Base-by-base conservation (phyloP, 1,139 yeast genomes). In the Scheffersomyces stambukii region DNA sequence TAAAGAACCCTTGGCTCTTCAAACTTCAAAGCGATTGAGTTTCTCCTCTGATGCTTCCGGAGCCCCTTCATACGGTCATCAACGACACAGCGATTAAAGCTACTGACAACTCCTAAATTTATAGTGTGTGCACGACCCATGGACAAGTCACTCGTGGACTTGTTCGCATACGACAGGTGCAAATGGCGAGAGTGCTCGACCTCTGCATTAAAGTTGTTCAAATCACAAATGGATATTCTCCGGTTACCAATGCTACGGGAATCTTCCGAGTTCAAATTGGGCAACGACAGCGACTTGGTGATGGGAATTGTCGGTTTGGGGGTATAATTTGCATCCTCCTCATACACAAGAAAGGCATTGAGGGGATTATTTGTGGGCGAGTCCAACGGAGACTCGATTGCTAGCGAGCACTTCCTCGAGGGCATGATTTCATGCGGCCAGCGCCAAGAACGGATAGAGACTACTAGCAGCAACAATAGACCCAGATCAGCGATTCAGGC, bases 21-120 rank as follows among this genome's bases (percentile, higher is more conserved):
- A 33, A 61, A 61, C 35, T 50, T 54, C 11, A 61, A 38, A 0
- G 67, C 66, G 8, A 57, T 51, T 1, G 64, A 48, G 23, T 49
- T 50, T 13, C 64, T 35, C 16, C 67, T 38, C 25, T 45, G 50
- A 36, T 59, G 65, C 24, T 50, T 46, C 23, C 38, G 38, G 13
- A 16, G n/a, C n/a, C n/a, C n/a, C n/a, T n/a, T n/a, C n/a, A n/a
- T n/a, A n/a, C n/a, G n/a, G n/a, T n/a, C n/a, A n/a, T n/a, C n/a
- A n/a, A n/a, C n/a, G n/a, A n/a, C n/a, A n/a, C n/a, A n/a, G n/a
- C n/a, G n/a, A n/a, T n/a, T n/a, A n/a, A n/a, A n/a, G n/a, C n/a
- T n/a, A n/a, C n/a, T n/a, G n/a, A n/a, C n/a, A n/a, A n/a, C 27
- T 27, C 15, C 27, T 29, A 20, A 30, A 25, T 14, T 27, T 28